Conservation (phyloP, 2,329 filamentous ascomycete species). For the Botrytis porri region DNA sequence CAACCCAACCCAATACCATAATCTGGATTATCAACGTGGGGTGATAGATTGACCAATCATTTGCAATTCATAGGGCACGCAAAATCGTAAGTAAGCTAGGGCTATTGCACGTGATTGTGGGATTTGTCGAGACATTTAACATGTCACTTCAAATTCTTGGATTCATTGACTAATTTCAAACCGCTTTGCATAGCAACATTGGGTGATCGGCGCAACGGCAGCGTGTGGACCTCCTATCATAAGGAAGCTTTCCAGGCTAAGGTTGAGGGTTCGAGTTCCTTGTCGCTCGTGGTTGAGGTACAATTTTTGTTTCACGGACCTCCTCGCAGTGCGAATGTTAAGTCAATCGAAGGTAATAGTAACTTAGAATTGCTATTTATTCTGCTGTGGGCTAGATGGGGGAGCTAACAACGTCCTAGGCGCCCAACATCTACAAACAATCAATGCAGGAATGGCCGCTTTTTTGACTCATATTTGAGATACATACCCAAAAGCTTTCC, state of each 20-base stretch:
- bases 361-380: background rate
- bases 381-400: background rate
- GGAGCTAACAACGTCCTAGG: background rate
- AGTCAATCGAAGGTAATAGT: background rate
- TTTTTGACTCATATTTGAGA: background rate
- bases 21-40: background rate
- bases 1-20: constrained; percentile 4
- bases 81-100: background rate
- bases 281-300: background rate
- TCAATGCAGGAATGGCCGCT: too few relatives aligned
- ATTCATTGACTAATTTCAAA: background rate
- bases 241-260: constrained; percentile 9
- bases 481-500: background rate
- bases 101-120: background rate
- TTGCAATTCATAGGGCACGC: background rate
- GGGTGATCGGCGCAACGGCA: constrained; percentile 18
- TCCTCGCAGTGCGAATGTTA: background rate
- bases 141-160: background rate
- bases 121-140: background rate
- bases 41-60: background rate
- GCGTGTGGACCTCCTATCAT: constrained; percentile 18
- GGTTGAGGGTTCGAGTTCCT: constrained; percentile 16
- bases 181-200: background rate
- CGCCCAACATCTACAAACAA: background rate
- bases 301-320: background rate